Conservation (phyloP, 75 land plant species). For the Cunninghamia lanceolata region DNA sequence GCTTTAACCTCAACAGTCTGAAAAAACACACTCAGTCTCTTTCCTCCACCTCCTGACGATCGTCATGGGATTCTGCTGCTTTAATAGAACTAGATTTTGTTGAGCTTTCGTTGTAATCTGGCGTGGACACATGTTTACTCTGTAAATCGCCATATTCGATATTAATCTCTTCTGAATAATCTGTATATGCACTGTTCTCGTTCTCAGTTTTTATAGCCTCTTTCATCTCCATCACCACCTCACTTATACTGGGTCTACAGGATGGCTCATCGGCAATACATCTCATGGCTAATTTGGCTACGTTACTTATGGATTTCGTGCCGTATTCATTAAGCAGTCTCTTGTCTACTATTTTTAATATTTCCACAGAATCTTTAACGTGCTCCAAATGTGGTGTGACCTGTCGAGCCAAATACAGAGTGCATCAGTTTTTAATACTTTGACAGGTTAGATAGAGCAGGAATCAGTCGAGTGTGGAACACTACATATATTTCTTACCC, state of each 20-base stretch:
- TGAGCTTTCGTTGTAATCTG: background rate
- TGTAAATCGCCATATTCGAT: background rate
- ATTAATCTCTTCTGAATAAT: background rate
- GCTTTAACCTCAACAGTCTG: too few relatives aligned
- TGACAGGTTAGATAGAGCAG: too few relatives aligned
- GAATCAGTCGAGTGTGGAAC: too few relatives aligned
- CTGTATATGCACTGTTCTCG: background rate
- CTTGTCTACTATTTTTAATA: background rate
- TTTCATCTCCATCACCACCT: slow-evolving; percentile 27
- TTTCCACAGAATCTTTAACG: background rate
- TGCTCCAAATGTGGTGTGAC: background rate
- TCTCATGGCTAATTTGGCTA: slow-evolving; percentile 18
- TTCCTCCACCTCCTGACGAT: too few relatives aligned
- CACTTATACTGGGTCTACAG: slow-evolving; percentile 22
- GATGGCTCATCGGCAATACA: slow-evolving; percentile 20
- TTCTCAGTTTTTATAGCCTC: slow-evolving; percentile 15
- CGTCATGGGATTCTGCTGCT: too few relatives aligned
- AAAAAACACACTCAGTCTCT: too few relatives aligned
- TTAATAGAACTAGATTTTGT: background rate
- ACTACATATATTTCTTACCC: background rate
- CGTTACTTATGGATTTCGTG: slow-evolving; percentile 9
- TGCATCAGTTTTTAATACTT: background rate
- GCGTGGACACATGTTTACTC: background rate
- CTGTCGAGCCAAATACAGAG: background rate
- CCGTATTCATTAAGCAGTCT: background rate